These are phyloP conservation scores for Termitomyces titanicus DNA, from an alignment of 768 basidiomycete genomes.

Conservation along the genomic window DNA sequence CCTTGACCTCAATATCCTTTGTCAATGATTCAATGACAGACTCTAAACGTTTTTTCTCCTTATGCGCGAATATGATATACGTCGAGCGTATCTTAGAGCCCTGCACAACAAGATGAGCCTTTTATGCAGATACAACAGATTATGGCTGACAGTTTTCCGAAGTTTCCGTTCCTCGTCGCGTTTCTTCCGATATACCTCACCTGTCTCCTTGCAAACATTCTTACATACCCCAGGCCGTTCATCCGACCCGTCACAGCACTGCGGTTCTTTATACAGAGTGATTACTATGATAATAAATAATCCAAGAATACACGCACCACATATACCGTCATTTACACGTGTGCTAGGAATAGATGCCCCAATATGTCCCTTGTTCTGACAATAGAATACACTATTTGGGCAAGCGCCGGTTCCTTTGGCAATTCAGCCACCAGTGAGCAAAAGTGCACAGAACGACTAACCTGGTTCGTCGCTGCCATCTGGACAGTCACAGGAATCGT, in stretches of 20 bases:
- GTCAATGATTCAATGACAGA: slow-evolving; percentile 48
- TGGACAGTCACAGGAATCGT: slow-evolving; percentile 91
- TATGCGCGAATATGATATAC: slow-evolving; percentile 84
- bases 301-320: slow-evolving; percentile 58
- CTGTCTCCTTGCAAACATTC: slow-evolving; percentile 74
- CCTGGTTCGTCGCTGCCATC: slow-evolving; percentile 98
- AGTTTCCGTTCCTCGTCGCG: slow-evolving; percentile 74
- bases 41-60: slow-evolving; percentile 86
- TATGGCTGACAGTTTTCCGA: slow-evolving; percentile 64
- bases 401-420: slow-evolving; percentile 81
- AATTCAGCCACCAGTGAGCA: slow-evolving; percentile 5
- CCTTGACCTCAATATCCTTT: slow-evolving; percentile 56
- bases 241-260: slow-evolving; percentile 97
- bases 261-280: slow-evolving; percentile 52
- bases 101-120: slow-evolving; percentile 33
- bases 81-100: slow-evolving; percentile 88
- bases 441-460: slow-evolving; percentile 23
- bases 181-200: slow-evolving; percentile 63
- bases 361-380: slow-evolving; percentile 84
- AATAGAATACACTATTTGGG: slow-evolving; percentile 72
- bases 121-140: background rate
- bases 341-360: slow-evolving; percentile 76
- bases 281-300: slow-evolving; percentile 2
- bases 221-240: slow-evolving; percentile 79
- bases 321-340: slow-evolving; percentile 89